Conservation (phyloP, 2,329 filamentous ascomycete genomes). For the Fusarium algeriense region DNA sequence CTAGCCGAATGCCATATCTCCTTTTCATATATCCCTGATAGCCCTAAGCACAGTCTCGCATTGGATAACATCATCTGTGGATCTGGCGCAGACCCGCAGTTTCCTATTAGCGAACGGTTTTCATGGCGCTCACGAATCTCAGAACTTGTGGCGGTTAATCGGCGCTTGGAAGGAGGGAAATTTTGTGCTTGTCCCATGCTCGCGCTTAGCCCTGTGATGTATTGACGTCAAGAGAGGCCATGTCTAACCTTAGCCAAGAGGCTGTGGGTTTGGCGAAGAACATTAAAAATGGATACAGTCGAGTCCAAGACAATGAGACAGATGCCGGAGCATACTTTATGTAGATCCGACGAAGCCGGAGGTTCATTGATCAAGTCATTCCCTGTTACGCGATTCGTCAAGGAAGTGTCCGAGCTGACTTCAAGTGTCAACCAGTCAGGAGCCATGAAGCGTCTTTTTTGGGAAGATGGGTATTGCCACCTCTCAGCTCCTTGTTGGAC, state of each 20-base stretch:
- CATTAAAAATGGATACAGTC: neutral
- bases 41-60: constrained; percentile 24
- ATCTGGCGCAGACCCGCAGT: constrained; percentile 26
- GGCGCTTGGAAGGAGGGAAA: constrained; percentile 12
- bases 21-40: constrained; percentile 10
- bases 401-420: constrained; percentile 21
- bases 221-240: constrained; percentile 23
- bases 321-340: constrained; percentile 10
- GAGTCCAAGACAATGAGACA: neutral
- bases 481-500: constrained; percentile 1
- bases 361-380: constrained; percentile 5
- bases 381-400: constrained; percentile 36
- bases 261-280: neutral
- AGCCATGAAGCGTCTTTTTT: constrained; percentile 29
- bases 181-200: constrained; percentile 8
- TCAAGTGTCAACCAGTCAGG: constrained; percentile 39
- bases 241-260: constrained; percentile 1
- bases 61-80: constrained; percentile 40
- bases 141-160: constrained; percentile 11
- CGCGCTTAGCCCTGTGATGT: constrained; percentile 7
- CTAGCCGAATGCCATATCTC: constrained; percentile 2
- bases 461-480: constrained; percentile 38
- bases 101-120: constrained; percentile 19
- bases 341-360: constrained; percentile 23
- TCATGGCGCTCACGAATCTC: constrained; percentile 15